Conservation (phyloP, 306 rosid species). For the Heteromeles arbutifolia region DNA sequence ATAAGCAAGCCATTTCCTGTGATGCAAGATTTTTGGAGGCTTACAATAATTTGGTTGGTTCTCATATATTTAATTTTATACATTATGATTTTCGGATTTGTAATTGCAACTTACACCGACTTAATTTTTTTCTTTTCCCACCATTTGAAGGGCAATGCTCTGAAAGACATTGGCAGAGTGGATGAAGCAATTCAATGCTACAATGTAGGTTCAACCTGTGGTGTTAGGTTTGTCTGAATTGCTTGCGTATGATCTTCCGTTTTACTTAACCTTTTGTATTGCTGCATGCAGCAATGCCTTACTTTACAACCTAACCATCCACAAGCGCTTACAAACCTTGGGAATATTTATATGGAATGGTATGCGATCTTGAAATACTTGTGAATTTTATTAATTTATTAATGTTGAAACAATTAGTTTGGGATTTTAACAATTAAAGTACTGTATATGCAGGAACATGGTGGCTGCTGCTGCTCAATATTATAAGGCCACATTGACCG, state of each 20-base stretch:
- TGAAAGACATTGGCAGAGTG: constrained; percentile 85
- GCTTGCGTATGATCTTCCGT: neutral
- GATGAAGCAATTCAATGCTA: constrained; percentile 97
- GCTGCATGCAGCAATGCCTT: constrained; percentile 81
- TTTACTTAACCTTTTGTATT: neutral
- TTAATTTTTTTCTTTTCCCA: neutral
- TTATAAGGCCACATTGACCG: constrained; percentile 86
- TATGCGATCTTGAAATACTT: constrained; percentile 21
- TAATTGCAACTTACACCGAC: neutral
- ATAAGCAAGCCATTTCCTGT: constrained; percentile 82
- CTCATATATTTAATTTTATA: constrained; percentile 2
- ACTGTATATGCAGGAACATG: constrained; percentile 66
- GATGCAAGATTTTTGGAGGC: constrained; percentile 98
- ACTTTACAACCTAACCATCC: constrained; percentile 86
- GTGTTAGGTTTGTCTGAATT: constrained; percentile 5
- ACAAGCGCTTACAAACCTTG: constrained; percentile 94
- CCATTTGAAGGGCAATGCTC: constrained; percentile 72
- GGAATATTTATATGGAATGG: constrained; percentile 98
- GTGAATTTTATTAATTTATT: neutral
- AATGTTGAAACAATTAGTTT: neutral
- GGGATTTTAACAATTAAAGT: neutral
- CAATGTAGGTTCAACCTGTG: constrained; percentile 45
- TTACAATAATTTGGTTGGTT: constrained; percentile 88
- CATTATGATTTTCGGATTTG: neutral
- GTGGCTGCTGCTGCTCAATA: constrained; percentile 85